phyloP scores from a whole-genome alignment of 2,329 filamentous ascomycete species.

The Cryphonectria carpinicola region DNA sequence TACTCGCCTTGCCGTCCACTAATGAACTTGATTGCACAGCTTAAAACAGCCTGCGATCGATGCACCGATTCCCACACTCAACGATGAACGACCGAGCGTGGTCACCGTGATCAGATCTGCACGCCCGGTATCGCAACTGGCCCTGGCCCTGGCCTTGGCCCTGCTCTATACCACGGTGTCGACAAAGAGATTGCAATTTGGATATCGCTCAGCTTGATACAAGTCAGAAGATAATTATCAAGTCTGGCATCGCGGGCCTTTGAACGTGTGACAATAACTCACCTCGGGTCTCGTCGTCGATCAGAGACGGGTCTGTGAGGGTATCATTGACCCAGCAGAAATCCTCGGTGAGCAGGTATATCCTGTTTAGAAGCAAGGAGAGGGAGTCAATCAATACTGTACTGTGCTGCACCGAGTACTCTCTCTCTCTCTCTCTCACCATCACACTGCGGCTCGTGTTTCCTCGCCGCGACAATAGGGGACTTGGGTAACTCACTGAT shows the following conservation, averaged over 20 bases:
- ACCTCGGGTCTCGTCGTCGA: slow-evolving; percentile 16
- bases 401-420: background rate
- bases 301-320: slow-evolving; percentile 22
- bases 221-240: background rate
- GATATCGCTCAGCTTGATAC: slow-evolving; percentile 21
- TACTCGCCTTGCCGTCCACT: background rate
- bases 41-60: background rate
- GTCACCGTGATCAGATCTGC: background rate
- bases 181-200: slow-evolving; percentile 24
- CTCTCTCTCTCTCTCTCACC: too few relatives aligned
- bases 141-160: too few relatives aligned
- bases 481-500: slow-evolving; percentile 11
- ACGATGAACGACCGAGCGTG: background rate
- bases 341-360: slow-evolving; percentile 23
- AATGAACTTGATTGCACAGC: background rate
- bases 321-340: slow-evolving; percentile 29
- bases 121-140: background rate
- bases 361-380: background rate
- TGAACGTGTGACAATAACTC: background rate
- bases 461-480: background rate
- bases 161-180: slow-evolving; percentile 16
- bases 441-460: too few relatives aligned
- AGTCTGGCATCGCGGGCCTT: too few relatives aligned
- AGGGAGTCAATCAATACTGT: background rate
- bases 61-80: background rate